Base-by-base conservation (phyloP, 768 basidiomycete genomes). In the Pulveroboletus sp. region DNA sequence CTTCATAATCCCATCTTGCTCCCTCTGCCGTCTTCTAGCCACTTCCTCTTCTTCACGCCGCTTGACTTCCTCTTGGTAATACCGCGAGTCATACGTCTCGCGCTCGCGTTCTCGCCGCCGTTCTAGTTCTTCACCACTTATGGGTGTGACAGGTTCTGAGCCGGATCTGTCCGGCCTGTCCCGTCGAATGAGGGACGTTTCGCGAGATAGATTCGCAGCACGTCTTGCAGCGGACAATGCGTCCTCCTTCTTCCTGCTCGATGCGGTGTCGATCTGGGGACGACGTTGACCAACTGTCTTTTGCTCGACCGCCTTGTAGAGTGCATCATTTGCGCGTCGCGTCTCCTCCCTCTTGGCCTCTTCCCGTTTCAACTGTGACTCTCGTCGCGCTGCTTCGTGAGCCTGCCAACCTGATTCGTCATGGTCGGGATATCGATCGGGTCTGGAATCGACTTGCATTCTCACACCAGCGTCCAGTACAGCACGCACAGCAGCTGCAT, bases 1-100 rank as follows among this genome's bases (percentile, higher is more conserved):
- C 36, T 70, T 71, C 7, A 71, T 49, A 49, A 86, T 81, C 0
- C 75, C 81, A 10, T 81, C 80, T 47, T 82, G 78, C 48, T 84
- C 80, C 42, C 72, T 70, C 47, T 67, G 71, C 47, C 76, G 69
- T 55, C 74, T 74, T 50, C 73, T 68, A 50, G 70, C 69, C 1
- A 55, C 55, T 4, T 74, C 75, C 40, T 79, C 78, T 50, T 78
- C 75, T 52, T 78, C 75, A n/a, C 74, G 65, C 34, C 63, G 65
- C 47, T 73, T 68, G 56, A 69, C 64, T 40, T 73, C 77, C 47
- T 75, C 75, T 47, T 76, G 74, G 51, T 73, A 69, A 44, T 70
- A 60, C 43, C 71, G 62, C 19, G 67, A 37, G 47, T 66, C 63
- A 11, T 47, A 33, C 12, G 45, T 40, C n/a, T 69, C 60, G 49